Evolutionary conservation across 805 yeast species (phyloP).

Genomic region (Candida vartiovaarae): DNA sequence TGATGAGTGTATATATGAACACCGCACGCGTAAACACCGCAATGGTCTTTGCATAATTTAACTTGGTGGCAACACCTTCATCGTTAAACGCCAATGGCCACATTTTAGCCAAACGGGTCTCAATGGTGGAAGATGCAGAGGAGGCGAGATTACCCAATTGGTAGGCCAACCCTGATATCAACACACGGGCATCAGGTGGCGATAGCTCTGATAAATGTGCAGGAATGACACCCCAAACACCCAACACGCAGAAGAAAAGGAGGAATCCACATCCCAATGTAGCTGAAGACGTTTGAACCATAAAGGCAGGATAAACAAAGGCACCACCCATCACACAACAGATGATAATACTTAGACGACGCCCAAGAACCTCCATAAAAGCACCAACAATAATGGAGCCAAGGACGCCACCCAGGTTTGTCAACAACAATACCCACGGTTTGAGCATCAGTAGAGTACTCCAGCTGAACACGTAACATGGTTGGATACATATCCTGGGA

Average conservation of each 20-base stretch:
- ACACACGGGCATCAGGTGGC: conserved; percentile 59
- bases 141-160: conserved; percentile 71
- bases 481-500: conserved; percentile 72
- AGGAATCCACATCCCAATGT: conserved; percentile 58
- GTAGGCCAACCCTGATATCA: conserved; percentile 56
- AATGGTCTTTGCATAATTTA: conserved; percentile 64
- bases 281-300: conserved; percentile 29
- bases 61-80: conserved; percentile 22
- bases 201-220: conserved; percentile 59
- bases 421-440: conserved; percentile 57
- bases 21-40: conserved; percentile 63
- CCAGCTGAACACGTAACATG: conserved; percentile 46
- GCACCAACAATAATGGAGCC: conserved; percentile 60
- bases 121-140: conserved; percentile 66
- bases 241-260: conserved; percentile 58
- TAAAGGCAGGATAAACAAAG: conserved; percentile 54
- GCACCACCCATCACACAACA: conserved; percentile 54
- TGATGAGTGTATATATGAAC: conserved; percentile 43
- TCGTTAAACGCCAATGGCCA: conserved; percentile 42
- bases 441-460: conserved; percentile 35
- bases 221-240: conserved; percentile 46
- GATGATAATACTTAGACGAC: conserved; percentile 48
- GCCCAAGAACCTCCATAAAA: conserved; percentile 52
- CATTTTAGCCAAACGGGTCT: conserved; percentile 50
- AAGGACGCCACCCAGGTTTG: conserved; percentile 57